Percentiles rank a stretch among this genome's conserved stretches.
Conservation (phyloP, 768 basidiomycete genomes). For the Auricularia sp. region DNA sequence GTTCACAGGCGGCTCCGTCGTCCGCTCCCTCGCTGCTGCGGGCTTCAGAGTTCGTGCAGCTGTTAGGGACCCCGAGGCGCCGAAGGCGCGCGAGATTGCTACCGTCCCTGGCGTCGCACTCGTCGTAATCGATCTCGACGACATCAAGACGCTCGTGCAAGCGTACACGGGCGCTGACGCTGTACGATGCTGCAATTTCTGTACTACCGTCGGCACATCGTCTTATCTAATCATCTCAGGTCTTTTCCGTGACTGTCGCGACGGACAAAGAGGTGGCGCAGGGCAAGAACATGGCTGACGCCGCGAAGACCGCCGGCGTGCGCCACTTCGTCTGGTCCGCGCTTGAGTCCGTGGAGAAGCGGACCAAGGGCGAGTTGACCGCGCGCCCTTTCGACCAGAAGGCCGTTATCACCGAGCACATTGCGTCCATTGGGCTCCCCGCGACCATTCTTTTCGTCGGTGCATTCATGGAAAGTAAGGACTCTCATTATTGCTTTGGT, state of each 20-base stretch:
- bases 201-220: neutral
- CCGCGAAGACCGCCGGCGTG: neutral
- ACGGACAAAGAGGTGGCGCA: neutral
- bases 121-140: neutral
- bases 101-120: neutral
- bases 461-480: neutral
- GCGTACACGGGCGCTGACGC: neutral
- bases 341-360: neutral
- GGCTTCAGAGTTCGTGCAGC: neutral
- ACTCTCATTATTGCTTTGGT: neutral
- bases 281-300: neutral
- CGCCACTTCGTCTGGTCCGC: neutral
- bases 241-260: neutral
- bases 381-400: neutral
- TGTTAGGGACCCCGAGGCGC: neutral
- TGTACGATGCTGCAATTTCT: neutral
- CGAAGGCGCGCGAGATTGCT: neutral
- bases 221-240: neutral
- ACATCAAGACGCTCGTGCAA: neutral
- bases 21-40: neutral
- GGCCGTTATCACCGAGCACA: neutral
- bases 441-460: neutral
- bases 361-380: neutral
- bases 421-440: neutral
- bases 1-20: neutral